Percentiles rank a stretch among this genome's conserved stretches.
phyloP scores from a whole-genome alignment of 2,329 filamentous ascomycete genomes.

The Alternaria consortialis region DNA sequence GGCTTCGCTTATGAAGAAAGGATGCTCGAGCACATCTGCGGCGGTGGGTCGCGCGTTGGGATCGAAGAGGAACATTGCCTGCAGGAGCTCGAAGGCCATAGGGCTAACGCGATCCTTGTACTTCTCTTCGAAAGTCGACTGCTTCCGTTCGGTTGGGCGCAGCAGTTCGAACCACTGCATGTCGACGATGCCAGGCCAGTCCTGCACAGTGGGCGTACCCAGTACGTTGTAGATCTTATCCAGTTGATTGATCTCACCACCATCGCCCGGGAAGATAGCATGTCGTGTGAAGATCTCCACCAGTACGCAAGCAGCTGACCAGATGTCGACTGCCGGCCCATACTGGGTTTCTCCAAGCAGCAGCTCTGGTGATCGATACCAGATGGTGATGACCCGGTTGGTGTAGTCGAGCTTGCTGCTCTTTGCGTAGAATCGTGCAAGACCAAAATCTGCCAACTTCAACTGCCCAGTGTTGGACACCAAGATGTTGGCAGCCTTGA shows the following conservation, averaged over 20 bases:
- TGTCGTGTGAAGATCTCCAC: constrained; percentile 95
- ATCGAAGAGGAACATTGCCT: constrained; percentile 88
- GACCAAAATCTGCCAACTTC: constrained; percentile 94
- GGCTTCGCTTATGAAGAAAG: constrained; percentile 87
- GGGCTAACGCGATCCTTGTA: constrained; percentile 81
- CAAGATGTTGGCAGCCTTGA: constrained; percentile 97
- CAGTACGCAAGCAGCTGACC: constrained; percentile 96
- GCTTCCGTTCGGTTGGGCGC: constrained; percentile 76
- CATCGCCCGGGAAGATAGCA: constrained; percentile 94
- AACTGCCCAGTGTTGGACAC: constrained; percentile 88
- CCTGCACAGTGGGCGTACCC: constrained; percentile 81
- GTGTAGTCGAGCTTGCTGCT: constrained; percentile 93
- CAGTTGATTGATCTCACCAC: constrained; percentile 92
- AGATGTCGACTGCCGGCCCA: constrained; percentile 94
- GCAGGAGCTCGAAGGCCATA: constrained; percentile 82
- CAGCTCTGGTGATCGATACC: constrained; percentile 96
- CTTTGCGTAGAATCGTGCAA: constrained; percentile 96
- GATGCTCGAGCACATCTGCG: constrained; percentile 82
- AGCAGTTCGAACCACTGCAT: constrained; percentile 98
- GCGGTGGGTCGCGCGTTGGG: constrained; percentile 84
- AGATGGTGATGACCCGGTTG: constrained; percentile 98
- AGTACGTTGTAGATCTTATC: constrained; percentile 96
- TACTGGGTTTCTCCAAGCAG: constrained; percentile 94
- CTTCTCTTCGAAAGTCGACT: constrained; percentile 80
- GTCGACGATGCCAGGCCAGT: constrained; percentile 91